Evolutionary conservation across 2,329 filamentous ascomycete genomes (phyloP).

Genomic region (Nigrograna mackinnonii): DNA sequence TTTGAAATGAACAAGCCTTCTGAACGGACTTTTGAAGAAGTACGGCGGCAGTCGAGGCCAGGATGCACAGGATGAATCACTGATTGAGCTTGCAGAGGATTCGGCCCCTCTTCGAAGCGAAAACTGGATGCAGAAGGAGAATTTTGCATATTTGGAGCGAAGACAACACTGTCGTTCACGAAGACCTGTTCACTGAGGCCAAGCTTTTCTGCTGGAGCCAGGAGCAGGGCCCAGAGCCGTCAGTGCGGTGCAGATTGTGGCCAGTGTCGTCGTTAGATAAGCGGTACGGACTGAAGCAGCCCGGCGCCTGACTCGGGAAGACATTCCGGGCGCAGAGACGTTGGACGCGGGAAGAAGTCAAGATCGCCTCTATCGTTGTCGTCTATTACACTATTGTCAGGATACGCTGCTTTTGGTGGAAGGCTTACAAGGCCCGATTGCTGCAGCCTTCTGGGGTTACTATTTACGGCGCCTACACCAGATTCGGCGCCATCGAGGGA

Average conservation of each 20-base stretch:
- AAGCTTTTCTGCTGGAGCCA: conserved; percentile 1
- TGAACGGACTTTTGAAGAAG: neutral
- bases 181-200: neutral
- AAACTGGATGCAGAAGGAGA: neutral
- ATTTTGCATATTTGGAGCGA: neutral
- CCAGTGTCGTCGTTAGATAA: neutral
- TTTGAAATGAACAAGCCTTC: neutral
- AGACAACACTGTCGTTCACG: neutral
- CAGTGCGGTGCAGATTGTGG: neutral
- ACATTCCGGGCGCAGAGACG: neutral
- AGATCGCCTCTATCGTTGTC: too few relatives aligned
- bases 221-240: neutral
- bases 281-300: neutral
- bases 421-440: too few relatives aligned
- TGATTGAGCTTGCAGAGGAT: neutral
- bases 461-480: too few relatives aligned
- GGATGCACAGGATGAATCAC: neutral
- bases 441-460: too few relatives aligned
- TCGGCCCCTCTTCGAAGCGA: neutral
- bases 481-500: too few relatives aligned
- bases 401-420: too few relatives aligned
- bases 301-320: neutral
- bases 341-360: neutral
- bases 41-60: neutral
- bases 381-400: too few relatives aligned